Evolutionary conservation across 768 basidiomycete species (phyloP).

Genomic region (Pisolithus sp.): DNA sequence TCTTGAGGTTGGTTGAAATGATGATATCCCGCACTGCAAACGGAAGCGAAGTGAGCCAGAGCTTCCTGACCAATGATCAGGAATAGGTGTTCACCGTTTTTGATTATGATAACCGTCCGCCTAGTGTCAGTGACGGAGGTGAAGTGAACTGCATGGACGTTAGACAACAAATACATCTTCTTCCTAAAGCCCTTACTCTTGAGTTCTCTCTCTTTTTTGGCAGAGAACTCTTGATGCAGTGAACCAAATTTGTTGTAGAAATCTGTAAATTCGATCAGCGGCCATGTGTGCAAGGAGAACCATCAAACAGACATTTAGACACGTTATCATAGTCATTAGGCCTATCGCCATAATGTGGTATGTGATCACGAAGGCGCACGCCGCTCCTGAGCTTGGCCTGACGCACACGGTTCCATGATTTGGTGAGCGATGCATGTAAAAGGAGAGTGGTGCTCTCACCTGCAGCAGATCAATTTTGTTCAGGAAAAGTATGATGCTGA

Average conservation of each 20-base stretch:
- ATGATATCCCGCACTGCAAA: constrained; percentile 62
- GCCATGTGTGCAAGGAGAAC: not conserved
- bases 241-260: constrained; percentile 68
- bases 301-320: constrained; percentile 55
- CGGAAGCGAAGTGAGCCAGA: constrained; percentile 4
- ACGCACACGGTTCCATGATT: not conserved
- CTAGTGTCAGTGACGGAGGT: constrained; percentile 80
- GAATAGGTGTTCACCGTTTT: constrained; percentile 48
- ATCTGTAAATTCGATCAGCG: constrained; percentile 36
- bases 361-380: constrained; percentile 61
- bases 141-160: constrained; percentile 51
- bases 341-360: constrained; percentile 65
- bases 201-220: constrained; percentile 66
- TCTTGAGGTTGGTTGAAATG: constrained; percentile 57
- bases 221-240: constrained; percentile 60
- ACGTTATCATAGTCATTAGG: constrained; percentile 77
- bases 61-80: not conserved
- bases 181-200: constrained; percentile 45
- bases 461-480: constrained; percentile 77
- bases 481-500: constrained; percentile 75
- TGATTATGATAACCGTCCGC: constrained; percentile 66
- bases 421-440: not conserved
- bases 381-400: constrained; percentile 74
- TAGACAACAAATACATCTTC: not conserved
- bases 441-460: constrained; percentile 29